Base-by-base conservation (phyloP, 768 basidiomycete species). In the Tremella fuciformis region DNA sequence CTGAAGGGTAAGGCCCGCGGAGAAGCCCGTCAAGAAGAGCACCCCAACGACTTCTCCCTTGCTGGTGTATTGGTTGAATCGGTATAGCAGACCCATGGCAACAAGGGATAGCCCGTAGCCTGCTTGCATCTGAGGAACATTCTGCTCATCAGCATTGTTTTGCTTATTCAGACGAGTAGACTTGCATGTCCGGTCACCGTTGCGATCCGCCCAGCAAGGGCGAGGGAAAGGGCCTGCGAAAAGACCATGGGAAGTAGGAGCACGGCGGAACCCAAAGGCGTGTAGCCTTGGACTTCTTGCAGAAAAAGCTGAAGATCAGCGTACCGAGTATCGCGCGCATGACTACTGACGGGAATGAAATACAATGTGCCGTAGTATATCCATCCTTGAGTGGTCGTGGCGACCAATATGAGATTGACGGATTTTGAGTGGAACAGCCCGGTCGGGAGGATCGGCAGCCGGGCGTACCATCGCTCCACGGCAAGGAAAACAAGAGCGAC, bases 1-100 rank as follows among this genome's bases (percentile, higher is more conserved):
- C 53, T 74, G 73, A 1, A 72, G 57, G 1, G 66, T 68, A 1
- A 57, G 50, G 7, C 73, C 73, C 13, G 67, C 62, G 42, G 68
- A 70, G 26, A 72, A 39, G 2, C 70, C 70, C 34, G 72, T 68
- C 2, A 74, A 21, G 8, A 72, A 42, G 15, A 74, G 54, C 18
- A 60, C 50, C 8, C 60, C 66, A 15, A 69, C 49, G 24, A 74
- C 44, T 4, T 58, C 63, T 2, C 60, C 73, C 4, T 46, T 29
- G 1, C 15, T 13, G 0, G 65, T 74, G 13, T 16, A 11, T 22
- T 50, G 16, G 0, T 42, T 22, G 59, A 72, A 72, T 46, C 51
- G 29, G 11, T 34, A 34, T 11, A 34, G 29, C 29, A 34, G 29
- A 4, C 29, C 29, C 29, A 34, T 34, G 6, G 29, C 29, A 11